Evolutionary conservation across 2,329 filamentous ascomycete species (phyloP), one percentile per base, ranked within the genome.

Genomic region (Escovopsis sp.): DNA sequence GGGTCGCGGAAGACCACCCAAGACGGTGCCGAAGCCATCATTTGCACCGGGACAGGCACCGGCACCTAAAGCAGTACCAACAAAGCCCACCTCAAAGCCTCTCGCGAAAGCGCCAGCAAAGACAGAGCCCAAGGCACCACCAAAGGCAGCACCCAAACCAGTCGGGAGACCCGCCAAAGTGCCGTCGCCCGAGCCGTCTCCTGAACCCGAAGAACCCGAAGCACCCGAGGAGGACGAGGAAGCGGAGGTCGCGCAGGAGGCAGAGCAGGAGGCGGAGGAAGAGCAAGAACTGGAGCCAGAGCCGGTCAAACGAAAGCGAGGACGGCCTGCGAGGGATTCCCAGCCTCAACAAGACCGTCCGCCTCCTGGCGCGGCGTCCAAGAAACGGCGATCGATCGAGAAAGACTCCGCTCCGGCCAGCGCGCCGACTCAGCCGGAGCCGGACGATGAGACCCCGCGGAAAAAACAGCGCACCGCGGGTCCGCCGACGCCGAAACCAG

Each of bases 391-490:
- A 15, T 45, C 48, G 6, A 36, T 45, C 5, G 26, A 38, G 35
- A 33, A 15, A 23, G 47, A 44, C 9, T 33, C 39, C 12, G 39
- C 38, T 19, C 8, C 26, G 1, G 41, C 33, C 26, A 36, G 53
- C 42, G 54, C n/a, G 26, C 48, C 43, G 30, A 45, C 43, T 41
- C 47, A 47, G 26, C 48, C 43, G 18, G 48, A 53, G 6, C 54
- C 53, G 12, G 51, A 55, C 19, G 42, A 49, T 23, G 41, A 43
- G 2, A 49, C 47, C 6, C 48, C 50, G 19, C 32, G 48, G 6
- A 60, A 61, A 44, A 55, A 48, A 40, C 55, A 51, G 26, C 53
- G 52, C 19, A 57, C 45, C n/a, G 37, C 50, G 18, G 38, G 43
- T 12, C 43, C 50, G 15, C 56, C 47, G 45, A 52, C 47, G 46